Percentiles rank a stretch among this genome's conserved stretches.
Conservation (phyloP, 2,329 filamentous ascomycete species). For the Allantophomopsis lycopodina region DNA sequence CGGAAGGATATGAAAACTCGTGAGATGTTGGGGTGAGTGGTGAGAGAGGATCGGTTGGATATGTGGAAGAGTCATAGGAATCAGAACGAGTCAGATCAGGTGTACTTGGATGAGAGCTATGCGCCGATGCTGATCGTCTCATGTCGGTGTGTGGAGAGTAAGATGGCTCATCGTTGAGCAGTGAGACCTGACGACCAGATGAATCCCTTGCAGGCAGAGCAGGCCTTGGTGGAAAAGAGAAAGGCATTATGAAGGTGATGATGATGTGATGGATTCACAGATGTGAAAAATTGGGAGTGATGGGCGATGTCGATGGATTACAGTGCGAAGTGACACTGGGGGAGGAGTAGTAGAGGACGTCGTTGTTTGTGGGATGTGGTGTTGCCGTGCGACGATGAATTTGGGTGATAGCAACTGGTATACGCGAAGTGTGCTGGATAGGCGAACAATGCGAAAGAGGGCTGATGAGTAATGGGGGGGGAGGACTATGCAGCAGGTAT, state of each 20-base stretch:
- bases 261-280: conserved; percentile 1
- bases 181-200: conserved; percentile 41
- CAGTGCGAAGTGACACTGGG: background rate
- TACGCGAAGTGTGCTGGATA: too few relatives aligned
- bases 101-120: conserved; percentile 19
- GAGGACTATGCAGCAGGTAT: too few relatives aligned
- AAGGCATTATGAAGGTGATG: background rate
- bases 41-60: conserved; percentile 38
- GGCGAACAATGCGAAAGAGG: too few relatives aligned
- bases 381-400: too few relatives aligned
- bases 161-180: conserved; percentile 40
- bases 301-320: background rate
- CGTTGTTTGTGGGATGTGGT: too few relatives aligned
- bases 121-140: conserved; percentile 17
- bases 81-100: conserved; percentile 45
- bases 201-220: conserved; percentile 42
- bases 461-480: too few relatives aligned
- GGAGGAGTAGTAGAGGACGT: background rate
- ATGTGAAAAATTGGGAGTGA: background rate
- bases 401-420: too few relatives aligned
- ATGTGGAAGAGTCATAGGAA: conserved; percentile 40
- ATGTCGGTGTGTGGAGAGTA: conserved; percentile 3
- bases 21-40: conserved; percentile 37
- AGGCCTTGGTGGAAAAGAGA: conserved; percentile 4
- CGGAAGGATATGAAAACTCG: conserved; percentile 23